Evolutionary conservation across 345 rosid species (phyloP).

Genomic region (Heritiera littoralis): DNA sequence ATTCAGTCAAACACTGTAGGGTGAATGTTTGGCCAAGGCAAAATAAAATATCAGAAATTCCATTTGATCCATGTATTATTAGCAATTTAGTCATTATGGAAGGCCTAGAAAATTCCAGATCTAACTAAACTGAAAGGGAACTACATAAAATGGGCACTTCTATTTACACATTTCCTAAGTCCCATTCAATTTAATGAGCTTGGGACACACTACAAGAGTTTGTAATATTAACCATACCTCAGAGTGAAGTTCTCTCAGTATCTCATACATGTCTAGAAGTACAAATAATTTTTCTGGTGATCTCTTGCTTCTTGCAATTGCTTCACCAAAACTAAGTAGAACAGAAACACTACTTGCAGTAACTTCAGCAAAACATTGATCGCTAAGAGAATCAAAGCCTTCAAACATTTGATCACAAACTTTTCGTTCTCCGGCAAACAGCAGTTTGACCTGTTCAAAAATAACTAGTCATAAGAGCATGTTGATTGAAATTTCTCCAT

Average conservation of each 20-base stretch:
- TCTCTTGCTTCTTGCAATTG: constrained; percentile 94
- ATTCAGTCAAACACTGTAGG: neutral
- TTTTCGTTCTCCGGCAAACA: constrained; percentile 89
- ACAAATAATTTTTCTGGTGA: constrained; percentile 98
- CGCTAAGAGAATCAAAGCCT: constrained; percentile 79
- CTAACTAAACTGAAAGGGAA: constrained; percentile 10
- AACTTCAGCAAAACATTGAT: constrained; percentile 92
- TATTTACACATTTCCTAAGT: constrained; percentile 4
- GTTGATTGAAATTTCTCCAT: neutral
- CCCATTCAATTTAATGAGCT: neutral
- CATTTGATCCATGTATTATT: constrained; percentile 4
- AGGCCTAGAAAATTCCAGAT: neutral
- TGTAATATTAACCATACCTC: constrained; percentile 59
- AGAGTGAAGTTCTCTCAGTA: constrained; percentile 89
- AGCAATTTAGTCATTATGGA: neutral
- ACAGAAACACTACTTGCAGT: constrained; percentile 73
- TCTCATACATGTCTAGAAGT: constrained; percentile 96
- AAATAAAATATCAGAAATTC: neutral
- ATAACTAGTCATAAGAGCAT: constrained; percentile 17
- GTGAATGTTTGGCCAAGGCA: neutral
- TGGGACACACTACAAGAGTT: neutral
- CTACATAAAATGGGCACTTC: neutral
- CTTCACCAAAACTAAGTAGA: constrained; percentile 99
- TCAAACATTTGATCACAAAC: constrained; percentile 92
- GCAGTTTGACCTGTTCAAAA: constrained; percentile 77